phyloP scores from a whole-genome alignment of 495 filamentous ascomycete species.

The Lasiosphaeria hispida region DNA sequence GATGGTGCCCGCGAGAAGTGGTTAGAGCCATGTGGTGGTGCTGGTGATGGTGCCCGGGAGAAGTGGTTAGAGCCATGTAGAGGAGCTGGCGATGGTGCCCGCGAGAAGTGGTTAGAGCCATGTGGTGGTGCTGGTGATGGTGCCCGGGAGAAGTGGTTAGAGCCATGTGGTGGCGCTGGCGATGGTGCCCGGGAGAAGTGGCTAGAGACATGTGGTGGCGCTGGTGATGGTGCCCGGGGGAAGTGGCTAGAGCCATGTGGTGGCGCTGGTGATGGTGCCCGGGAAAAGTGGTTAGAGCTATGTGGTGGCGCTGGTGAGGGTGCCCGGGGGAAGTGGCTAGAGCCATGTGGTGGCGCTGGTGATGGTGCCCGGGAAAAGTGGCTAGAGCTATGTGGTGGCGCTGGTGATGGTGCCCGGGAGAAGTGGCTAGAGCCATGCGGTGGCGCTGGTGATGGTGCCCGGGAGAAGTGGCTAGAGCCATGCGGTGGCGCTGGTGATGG shows the following conservation, averaged over 20 bases:
- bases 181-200: conserved; percentile 22
- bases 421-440: conserved; percentile 36
- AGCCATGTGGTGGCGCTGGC: conserved; percentile 30
- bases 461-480: conserved; percentile 3
- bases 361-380: conserved; percentile 56
- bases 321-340: too few relatives aligned
- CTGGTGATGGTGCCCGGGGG: conserved; percentile 26
- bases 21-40: conserved; percentile 32
- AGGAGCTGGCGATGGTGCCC: conserved; percentile 14
- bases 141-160: conserved; percentile 46
- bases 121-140: conserved; percentile 53
- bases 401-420: conserved; percentile 61
- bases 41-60: conserved; percentile 28
- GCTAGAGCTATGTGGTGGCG: conserved; percentile 30
- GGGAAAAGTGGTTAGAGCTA: not conserved
- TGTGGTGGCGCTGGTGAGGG: too few relatives aligned
- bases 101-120: conserved; percentile 7
- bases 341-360: conserved; percentile 45
- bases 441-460: conserved; percentile 30
- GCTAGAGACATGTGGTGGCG: conserved; percentile 20
- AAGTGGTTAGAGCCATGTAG: not conserved
- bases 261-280: conserved; percentile 16
- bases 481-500: conserved; percentile 18
- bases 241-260: too few relatives aligned
- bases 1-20: conserved; percentile 24